Base-by-base conservation (phyloP, 1,284 basidiomycete genomes). In the Ganoderma lingzhi region DNA sequence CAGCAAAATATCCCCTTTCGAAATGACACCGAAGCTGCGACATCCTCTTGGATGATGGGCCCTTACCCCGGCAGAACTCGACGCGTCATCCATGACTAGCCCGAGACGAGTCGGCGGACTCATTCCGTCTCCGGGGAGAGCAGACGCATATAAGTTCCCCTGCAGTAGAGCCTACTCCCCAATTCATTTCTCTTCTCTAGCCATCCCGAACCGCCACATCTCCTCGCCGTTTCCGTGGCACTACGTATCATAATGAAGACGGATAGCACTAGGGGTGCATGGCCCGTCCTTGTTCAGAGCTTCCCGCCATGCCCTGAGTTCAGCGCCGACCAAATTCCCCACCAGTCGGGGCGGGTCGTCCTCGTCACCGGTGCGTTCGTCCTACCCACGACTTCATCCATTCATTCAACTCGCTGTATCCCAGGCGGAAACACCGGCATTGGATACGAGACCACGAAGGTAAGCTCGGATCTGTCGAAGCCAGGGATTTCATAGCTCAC, bases 341-440 rank as follows among this genome's bases (percentile, higher is more conserved):
- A 83, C 64, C 76, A 83, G n/a, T 73, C 78, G 0, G 82, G 81
- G 0, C 79, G 82, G 65, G 78, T 83, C 12, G 72, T 79, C 12
- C 79, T 86, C 39, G 82, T 86, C 1, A 86, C 84, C 1, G 85
- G 77, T 78, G 44, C 3, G 41, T 15, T 17, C 19, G 10, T 51
- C 48, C 48, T 53, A 6, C 5, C 12, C 23, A 10, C 37, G 2
- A 1, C 37, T 3, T 41, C 10, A 6, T 23, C n/a, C 37, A 23
- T 37, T 2, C 12, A 2, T 8, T 35, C 39, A 41, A 28, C 3
- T 37, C 10, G 59, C n/a, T 23, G 12, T 51, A 15, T 58, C 15
- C n/a, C 23, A 75, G 76, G 84, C 3, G 84, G 80, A 8, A 83
- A 85, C 70, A 74, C 80, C 8, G 86, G 86, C 63, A 74, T 85